phyloP scores from a whole-genome alignment of 371 early-diverging fungal species.

The Mortierella sp. region DNA sequence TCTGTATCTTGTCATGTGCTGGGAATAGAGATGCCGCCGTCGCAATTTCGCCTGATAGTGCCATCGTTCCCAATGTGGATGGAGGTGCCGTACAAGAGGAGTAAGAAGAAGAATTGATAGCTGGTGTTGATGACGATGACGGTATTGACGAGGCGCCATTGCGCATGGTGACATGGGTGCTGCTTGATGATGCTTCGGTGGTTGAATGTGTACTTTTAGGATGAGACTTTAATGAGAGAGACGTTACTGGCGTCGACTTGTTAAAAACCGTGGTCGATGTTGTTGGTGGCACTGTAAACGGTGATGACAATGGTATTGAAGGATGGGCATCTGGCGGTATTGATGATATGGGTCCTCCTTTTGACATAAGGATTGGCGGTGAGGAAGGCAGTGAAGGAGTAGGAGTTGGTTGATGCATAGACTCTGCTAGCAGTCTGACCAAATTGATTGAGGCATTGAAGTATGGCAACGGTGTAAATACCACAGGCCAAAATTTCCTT shows the following conservation, averaged over 20 bases:
- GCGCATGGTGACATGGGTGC: background rate
- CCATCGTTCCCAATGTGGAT: slow-evolving; percentile 42
- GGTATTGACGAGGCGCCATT: background rate
- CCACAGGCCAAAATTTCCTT: slow-evolving; percentile 45
- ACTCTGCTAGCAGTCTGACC: slow-evolving; percentile 45
- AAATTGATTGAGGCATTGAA: slow-evolving; percentile 52
- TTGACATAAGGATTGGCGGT: background rate
- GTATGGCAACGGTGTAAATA: slow-evolving; percentile 52
- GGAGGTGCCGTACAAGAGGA: background rate
- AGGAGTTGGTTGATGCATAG: slow-evolving; percentile 34
- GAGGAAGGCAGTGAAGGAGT: background rate
- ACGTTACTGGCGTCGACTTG: background rate
- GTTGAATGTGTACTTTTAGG: background rate
- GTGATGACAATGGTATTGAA: background rate
- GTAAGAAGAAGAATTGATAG: background rate
- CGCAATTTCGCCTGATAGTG: slow-evolving; percentile 47
- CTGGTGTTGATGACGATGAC: background rate
- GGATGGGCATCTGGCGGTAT: background rate
- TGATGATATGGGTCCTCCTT: background rate
- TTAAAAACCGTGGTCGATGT: background rate
- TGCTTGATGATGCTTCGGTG: slow-evolving; percentile 1
- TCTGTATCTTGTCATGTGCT: slow-evolving; percentile 54
- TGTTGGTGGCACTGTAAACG: background rate
- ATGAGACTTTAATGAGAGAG: background rate
- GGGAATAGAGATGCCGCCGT: slow-evolving; percentile 48